Evolutionary conservation across 331 rosid species (phyloP).

Genomic region (Prunus yedoensis): DNA sequence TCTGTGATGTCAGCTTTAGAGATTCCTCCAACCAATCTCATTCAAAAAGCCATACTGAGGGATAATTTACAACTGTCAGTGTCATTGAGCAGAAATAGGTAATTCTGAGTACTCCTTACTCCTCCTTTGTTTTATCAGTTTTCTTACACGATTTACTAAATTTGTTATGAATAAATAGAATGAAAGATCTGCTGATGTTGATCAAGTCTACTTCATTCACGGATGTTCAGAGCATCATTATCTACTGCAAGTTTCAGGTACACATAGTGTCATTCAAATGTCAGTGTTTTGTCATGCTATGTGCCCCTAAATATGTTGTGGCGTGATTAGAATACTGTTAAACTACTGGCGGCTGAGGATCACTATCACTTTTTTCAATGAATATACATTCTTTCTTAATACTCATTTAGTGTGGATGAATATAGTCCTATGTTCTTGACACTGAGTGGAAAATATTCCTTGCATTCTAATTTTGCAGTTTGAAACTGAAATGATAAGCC

Average conservation of each 20-base stretch:
- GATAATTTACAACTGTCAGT: slow-evolving; percentile 73
- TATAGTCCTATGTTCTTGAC: neutral
- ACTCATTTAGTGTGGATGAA: slow-evolving; percentile 13
- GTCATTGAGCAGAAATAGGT: slow-evolving; percentile 73
- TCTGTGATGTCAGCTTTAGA: slow-evolving; percentile 80
- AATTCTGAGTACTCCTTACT: slow-evolving; percentile 36
- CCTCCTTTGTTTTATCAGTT: slow-evolving; percentile 12
- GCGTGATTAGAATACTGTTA: slow-evolving; percentile 1
- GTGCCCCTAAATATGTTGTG: neutral
- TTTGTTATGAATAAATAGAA: slow-evolving; percentile 42
- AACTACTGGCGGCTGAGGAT: slow-evolving; percentile 11
- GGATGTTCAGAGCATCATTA: slow-evolving; percentile 76
- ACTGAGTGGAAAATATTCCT: slow-evolving; percentile 23
- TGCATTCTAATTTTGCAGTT: slow-evolving; percentile 50
- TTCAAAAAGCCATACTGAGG: slow-evolving; percentile 59
- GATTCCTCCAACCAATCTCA: slow-evolving; percentile 65
- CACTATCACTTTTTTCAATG: slow-evolving; percentile 15
- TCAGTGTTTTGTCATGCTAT: slow-evolving; percentile 3
- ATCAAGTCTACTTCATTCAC: slow-evolving; percentile 70
- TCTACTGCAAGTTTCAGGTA: slow-evolving; percentile 98
- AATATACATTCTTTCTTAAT: slow-evolving; percentile 6
- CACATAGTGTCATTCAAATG: slow-evolving; percentile 17
- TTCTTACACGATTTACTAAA: slow-evolving; percentile 11
- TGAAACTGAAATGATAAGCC: slow-evolving; percentile 74
- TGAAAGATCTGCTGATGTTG: slow-evolving; percentile 76